phyloP scores from a whole-genome alignment of 2,329 filamentous ascomycete genomes.

The Hansfordia pulvinata region DNA sequence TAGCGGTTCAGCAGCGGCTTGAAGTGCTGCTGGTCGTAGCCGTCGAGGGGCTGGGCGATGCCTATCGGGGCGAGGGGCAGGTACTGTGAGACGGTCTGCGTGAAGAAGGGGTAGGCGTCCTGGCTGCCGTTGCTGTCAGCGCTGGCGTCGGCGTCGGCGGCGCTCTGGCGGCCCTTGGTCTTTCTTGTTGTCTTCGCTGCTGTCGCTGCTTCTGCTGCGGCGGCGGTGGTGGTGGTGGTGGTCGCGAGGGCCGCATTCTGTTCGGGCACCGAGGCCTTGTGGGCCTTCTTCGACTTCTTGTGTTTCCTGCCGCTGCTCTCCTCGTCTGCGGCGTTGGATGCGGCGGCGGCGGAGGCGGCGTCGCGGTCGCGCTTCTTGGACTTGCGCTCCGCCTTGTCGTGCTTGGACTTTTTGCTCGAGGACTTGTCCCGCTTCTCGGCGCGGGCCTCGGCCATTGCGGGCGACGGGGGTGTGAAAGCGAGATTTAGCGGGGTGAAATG shows the following conservation, averaged over 20 bases:
- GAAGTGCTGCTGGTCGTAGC: slow-evolving; percentile 60
- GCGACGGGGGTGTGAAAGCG: too few relatives aligned
- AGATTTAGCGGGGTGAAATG: too few relatives aligned
- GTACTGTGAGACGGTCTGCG: slow-evolving; percentile 70
- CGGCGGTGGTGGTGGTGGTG: slow-evolving; percentile 8
- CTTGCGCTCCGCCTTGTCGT: slow-evolving; percentile 4
- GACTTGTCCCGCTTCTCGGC: too few relatives aligned
- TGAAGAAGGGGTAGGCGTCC: slow-evolving; percentile 65
- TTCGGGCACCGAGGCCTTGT: background rate
- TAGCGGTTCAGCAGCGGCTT: slow-evolving; percentile 65
- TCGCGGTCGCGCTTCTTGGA: slow-evolving; percentile 14
- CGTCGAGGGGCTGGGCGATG: slow-evolving; percentile 56
- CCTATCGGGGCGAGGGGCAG: slow-evolving; percentile 60
- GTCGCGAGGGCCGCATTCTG: slow-evolving; percentile 1
- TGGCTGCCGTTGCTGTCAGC: too few relatives aligned
- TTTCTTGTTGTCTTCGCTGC: slow-evolving; percentile 9
- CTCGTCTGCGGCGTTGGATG: slow-evolving; percentile 6
- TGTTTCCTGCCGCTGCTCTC: slow-evolving; percentile 29
- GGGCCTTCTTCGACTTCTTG: slow-evolving; percentile 31
- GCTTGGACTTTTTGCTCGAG: slow-evolving; percentile 1
- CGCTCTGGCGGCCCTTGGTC: too few relatives aligned
- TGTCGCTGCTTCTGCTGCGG: slow-evolving; percentile 9
- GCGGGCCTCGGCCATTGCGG: too few relatives aligned
- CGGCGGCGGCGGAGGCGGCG: too few relatives aligned
- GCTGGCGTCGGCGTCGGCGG: slow-evolving; percentile 22